Percentiles rank a stretch among this genome's conserved stretches.
Evolutionary conservation across 805 yeast species (phyloP).

Genomic region (Ogataea methanolica): DNA sequence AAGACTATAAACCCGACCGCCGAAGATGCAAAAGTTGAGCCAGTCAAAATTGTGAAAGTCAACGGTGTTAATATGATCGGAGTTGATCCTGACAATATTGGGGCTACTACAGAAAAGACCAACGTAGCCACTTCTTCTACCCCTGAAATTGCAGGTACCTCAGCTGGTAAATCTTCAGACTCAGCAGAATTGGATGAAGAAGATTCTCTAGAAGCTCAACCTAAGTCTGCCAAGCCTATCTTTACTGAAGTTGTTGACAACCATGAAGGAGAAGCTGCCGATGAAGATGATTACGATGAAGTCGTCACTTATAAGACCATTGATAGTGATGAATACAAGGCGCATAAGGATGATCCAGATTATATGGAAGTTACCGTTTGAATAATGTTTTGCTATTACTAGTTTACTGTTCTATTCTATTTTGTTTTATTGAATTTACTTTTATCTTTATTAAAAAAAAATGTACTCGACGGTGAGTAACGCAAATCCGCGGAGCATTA

Average conservation of each 20-base stretch:
- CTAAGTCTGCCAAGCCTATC: constrained; percentile 21
- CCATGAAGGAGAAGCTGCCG: constrained; percentile 12
- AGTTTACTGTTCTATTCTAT: not conserved
- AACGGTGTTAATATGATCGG: not conserved
- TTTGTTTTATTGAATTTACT: not conserved
- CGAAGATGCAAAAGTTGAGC: constrained; percentile 7
- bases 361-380: constrained; percentile 35
- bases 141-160: too few relatives aligned
- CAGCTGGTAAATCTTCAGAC: constrained; percentile 7
- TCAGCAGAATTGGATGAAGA: constrained; percentile 13
- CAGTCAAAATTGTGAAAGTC: constrained; percentile 1
- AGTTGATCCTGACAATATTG: constrained; percentile 5
- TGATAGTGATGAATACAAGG: constrained; percentile 41
- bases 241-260: constrained; percentile 28
- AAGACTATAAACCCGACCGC: not conserved
- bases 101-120: not conserved
- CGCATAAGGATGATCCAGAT: constrained; percentile 42
- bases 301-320: constrained; percentile 44
- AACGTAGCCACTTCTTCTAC: too few relatives aligned
- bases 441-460: too few relatives aligned
- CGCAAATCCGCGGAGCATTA: too few relatives aligned
- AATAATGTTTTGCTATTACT: not conserved
- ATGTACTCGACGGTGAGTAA: too few relatives aligned
- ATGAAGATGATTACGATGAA: constrained; percentile 26
- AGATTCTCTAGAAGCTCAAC: constrained; percentile 18